Conservation (phyloP, 306 rosid species). For the Dryas octopetala region DNA sequence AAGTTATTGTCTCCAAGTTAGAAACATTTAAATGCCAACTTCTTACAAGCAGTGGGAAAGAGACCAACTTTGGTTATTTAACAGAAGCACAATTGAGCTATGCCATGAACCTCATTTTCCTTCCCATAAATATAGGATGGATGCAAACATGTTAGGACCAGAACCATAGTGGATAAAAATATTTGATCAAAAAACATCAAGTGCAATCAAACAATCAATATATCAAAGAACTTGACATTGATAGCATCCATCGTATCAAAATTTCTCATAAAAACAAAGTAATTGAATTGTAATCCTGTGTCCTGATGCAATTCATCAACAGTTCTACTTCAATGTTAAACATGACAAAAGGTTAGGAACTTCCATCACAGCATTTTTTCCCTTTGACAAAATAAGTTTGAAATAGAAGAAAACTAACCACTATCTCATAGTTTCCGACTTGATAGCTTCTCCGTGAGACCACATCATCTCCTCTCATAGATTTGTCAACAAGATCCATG, state of each 20-base stretch:
- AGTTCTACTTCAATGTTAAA: not conserved
- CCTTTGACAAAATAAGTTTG: not conserved
- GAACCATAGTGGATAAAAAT: not conserved
- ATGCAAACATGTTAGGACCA: not conserved
- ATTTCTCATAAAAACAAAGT: not conserved
- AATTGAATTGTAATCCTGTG: not conserved
- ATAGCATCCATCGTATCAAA: not conserved
- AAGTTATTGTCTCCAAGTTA: too few species aligned
- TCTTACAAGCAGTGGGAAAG: too few species aligned
- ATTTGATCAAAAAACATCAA: not conserved
- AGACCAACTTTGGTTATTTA: too few species aligned
- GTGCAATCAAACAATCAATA: not conserved
- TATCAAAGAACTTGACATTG: not conserved
- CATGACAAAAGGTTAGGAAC: not conserved
- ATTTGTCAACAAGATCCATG: constrained; percentile 29
- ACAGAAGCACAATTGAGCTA: too few species aligned
- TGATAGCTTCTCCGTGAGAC: constrained; percentile 28
- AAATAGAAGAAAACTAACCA: constrained; percentile 33
- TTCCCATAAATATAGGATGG: not conserved
- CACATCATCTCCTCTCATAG: constrained; percentile 24
- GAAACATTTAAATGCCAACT: too few species aligned
- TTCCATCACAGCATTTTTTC: constrained; percentile 4
- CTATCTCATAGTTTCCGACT: constrained; percentile 30
- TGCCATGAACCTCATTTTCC: too few species aligned
- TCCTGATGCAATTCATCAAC: not conserved